Percentiles rank a stretch among this genome's conserved stretches.
These are phyloP conservation scores for Porcisia hertigi DNA, from an alignment of 208 protist genomes.

Conservation along the genomic window DNA sequence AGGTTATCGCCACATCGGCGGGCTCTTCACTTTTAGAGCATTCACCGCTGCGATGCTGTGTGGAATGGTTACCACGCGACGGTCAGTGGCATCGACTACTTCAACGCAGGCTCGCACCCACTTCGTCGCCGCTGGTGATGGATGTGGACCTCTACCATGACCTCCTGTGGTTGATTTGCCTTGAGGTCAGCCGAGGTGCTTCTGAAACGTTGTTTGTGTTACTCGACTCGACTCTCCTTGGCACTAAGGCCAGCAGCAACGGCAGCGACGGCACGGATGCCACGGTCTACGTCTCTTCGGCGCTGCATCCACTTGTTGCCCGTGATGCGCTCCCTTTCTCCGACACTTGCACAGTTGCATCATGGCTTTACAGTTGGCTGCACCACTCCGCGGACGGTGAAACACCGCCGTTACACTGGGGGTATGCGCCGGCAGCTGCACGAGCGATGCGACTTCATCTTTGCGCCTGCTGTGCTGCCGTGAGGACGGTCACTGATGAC, in stretches of 20 bases:
- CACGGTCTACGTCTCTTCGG: background rate
- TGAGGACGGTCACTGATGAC: background rate
- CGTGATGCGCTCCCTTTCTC: background rate
- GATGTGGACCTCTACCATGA: slow-evolving; percentile 21
- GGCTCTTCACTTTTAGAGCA: background rate
- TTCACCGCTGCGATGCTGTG: slow-evolving; percentile 8
- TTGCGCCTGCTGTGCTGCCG: slow-evolving; percentile 22
- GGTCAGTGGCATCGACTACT: background rate
- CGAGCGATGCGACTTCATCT: slow-evolving; percentile 22
- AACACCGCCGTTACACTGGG: background rate
- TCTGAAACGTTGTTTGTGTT: slow-evolving; percentile 14
- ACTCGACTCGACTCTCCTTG: slow-evolving; percentile 13
- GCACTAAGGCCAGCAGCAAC: background rate
- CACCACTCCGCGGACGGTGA: background rate
- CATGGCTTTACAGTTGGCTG: slow-evolving; percentile 14
- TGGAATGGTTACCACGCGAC: background rate
- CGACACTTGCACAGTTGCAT: background rate
- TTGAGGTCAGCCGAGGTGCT: background rate
- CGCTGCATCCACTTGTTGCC: background rate
- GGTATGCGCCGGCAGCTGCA: slow-evolving; percentile 2
- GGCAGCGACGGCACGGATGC: background rate
- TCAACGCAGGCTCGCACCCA: background rate
- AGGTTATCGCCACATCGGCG: background rate
- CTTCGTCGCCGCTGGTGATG: background rate
- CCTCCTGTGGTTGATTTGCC: slow-evolving; percentile 7